Evolutionary conservation across 2,329 filamentous ascomycete species (phyloP), one percentile per base, ranked within the genome.

Genomic region (Kalaharituber pfeilii): DNA sequence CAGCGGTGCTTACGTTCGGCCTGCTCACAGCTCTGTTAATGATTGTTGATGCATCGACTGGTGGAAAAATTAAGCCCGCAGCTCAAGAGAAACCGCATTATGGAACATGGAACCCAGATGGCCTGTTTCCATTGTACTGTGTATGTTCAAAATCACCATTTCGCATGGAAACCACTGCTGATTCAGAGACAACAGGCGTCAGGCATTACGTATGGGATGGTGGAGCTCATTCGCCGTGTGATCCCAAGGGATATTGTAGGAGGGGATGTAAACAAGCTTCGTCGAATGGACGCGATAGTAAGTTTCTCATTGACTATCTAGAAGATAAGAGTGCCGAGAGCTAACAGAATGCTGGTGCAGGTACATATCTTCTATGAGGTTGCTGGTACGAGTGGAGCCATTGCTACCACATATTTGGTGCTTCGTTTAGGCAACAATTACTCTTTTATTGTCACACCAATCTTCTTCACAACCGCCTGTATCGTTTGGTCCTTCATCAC

Each of bases 161-260:
- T 28, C 72, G 70, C 9, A 70, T 73, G 55, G 69, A 68, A 26
- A 72, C 74, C 62, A 73, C 74, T 28, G 71, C 71, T 9, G 70
- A 74, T n/a, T 74, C n/a, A n/a, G n/a, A n/a, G n/a, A n/a, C n/a
- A n/a, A 70, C 58, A 67, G 64, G 42, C 42, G 25, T 66, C 67
- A 13, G 71, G 71, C 25, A 64, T 73, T 18, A 66, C 64, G 8
- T 63, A 63, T 24, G 72, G 72, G 36, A 75, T 75, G 72, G 71
- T 75, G 11, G 73, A 75, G 62, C 66, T 75, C 26, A 73, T 75
- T 53, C 69, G 73, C 13, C 66, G 71, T 30, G 70, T 74, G 45
- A 75, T 75, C 36, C 73, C 73, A 2, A 65, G 72, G 33, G 72
- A 75, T 55, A 72, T 75, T 29, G 73, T 75, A 1, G 72, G 72